Percentiles rank a stretch among this genome's conserved stretches.
Conservation (phyloP, 2,329 filamentous ascomycete genomes). For the Cytospora piceae region DNA sequence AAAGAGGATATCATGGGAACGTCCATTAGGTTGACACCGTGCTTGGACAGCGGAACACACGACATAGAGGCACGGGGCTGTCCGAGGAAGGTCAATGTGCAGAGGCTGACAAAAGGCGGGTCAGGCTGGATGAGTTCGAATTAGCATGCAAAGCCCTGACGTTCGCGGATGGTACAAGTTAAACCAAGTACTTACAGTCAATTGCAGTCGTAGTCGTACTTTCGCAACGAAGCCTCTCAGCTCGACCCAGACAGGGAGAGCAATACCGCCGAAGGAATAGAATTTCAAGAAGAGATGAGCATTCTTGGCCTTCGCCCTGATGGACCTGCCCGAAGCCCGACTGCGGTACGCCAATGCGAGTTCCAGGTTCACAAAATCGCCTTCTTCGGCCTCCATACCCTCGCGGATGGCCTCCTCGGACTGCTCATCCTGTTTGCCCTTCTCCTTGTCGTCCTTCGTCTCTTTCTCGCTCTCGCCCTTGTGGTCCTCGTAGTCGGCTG, state of each 20-base stretch:
- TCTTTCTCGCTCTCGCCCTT: conserved; percentile 38
- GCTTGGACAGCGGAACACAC: conserved; percentile 71
- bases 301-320: conserved; percentile 68
- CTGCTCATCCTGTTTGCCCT: conserved; percentile 41
- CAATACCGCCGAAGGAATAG: conserved; percentile 62
- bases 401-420: conserved; percentile 48
- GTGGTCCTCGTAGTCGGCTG: conserved; percentile 38
- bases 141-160: background rate
- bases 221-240: conserved; percentile 73
- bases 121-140: conserved; percentile 55
- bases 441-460: conserved; percentile 41
- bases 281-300: conserved; percentile 75
- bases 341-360: conserved; percentile 74
- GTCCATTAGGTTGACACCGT: conserved; percentile 74
- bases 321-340: conserved; percentile 60
- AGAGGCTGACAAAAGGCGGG: conserved; percentile 76
- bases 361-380: conserved; percentile 78
- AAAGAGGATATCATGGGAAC: conserved; percentile 75
- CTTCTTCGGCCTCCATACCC: conserved; percentile 76
- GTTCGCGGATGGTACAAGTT: background rate
- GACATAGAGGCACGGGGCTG: conserved; percentile 74
- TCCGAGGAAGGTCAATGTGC: conserved; percentile 74
- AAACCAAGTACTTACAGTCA: conserved; percentile 50
- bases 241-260: conserved; percentile 73
- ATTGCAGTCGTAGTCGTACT: conserved; percentile 69